phyloP scores from a whole-genome alignment of 176 grass and related monocot species.

The Paspalum notatum region DNA sequence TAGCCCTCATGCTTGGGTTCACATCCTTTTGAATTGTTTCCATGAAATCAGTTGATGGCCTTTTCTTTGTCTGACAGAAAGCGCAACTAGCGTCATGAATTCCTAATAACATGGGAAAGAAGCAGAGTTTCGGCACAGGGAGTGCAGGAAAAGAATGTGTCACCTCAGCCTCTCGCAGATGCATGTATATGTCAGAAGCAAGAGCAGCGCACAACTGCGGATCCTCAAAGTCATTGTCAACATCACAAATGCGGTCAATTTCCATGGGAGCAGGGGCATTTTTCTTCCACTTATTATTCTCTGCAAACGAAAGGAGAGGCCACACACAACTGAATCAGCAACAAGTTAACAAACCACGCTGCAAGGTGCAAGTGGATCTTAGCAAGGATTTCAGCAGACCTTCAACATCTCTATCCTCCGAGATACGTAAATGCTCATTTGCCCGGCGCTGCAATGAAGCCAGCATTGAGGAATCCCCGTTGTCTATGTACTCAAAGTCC shows the following conservation, averaged over 20 bases:
- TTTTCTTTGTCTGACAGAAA: conserved; percentile 77
- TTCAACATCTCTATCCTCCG: conserved; percentile 54
- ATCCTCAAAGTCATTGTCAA: conserved; percentile 70
- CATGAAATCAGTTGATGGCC: conserved; percentile 81
- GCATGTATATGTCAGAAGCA: conserved; percentile 91
- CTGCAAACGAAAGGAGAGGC: conserved; percentile 40
- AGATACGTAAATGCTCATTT: conserved; percentile 79
- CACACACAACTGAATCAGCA: conserved; percentile 7
- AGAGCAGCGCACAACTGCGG: conserved; percentile 90
- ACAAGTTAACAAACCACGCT: not conserved
- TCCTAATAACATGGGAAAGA: conserved; percentile 14
- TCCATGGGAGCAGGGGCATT: conserved; percentile 63
- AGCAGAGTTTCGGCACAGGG: not conserved
- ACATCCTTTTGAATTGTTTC: conserved; percentile 92
- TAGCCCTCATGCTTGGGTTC: conserved; percentile 91
- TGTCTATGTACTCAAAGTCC: conserved; percentile 92
- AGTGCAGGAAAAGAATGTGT: not conserved
- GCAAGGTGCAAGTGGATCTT: not conserved
- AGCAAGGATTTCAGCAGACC: conserved; percentile 47
- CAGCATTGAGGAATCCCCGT: conserved; percentile 63
- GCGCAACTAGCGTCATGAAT: not conserved
- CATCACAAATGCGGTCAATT: conserved; percentile 57
- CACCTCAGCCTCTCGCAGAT: conserved; percentile 91
- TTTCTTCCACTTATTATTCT: conserved; percentile 63
- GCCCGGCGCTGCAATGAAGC: conserved; percentile 74